phyloP scores from a whole-genome alignment of 345 rosid genomes.

The Dipteronia dyeriana region DNA sequence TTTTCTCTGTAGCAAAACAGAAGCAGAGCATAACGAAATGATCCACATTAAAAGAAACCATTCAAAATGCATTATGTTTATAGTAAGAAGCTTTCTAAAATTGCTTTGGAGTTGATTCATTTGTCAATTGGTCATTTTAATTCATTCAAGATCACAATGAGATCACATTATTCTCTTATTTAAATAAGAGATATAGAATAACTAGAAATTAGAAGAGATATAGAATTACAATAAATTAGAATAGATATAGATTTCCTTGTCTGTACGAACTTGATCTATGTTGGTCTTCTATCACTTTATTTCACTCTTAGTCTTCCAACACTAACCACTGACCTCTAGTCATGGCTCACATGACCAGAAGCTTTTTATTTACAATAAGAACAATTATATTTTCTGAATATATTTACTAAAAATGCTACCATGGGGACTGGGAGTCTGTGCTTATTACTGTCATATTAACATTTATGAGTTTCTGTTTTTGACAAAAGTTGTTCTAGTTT shows the following conservation, averaged over 20 bases:
- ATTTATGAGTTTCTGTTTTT: neutral
- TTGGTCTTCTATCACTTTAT: neutral
- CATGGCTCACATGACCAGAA: neutral
- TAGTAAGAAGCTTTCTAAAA: neutral
- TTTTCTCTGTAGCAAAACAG: neutral
- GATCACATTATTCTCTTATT: neutral
- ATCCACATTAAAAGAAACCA: neutral
- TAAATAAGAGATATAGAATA: neutral
- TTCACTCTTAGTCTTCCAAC: neutral
- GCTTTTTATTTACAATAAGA: neutral
- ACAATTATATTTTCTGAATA: neutral
- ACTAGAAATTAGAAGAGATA: neutral
- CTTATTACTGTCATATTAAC: neutral
- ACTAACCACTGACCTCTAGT: neutral
- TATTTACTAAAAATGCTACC: neutral
- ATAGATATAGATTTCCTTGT: neutral
- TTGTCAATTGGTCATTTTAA: neutral
- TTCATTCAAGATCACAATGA: neutral
- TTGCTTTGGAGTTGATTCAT: neutral
- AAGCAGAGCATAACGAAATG: neutral
- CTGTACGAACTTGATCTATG: neutral
- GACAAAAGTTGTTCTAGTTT: neutral
- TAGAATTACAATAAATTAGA: neutral
- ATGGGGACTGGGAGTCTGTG: neutral
- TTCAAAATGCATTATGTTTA: neutral